A percentile compares a stretch with the other conserved stretches of the same genome.
Conservation (phyloP, 148 eudicot genomes). For the Nepenthes mirabilis region DNA sequence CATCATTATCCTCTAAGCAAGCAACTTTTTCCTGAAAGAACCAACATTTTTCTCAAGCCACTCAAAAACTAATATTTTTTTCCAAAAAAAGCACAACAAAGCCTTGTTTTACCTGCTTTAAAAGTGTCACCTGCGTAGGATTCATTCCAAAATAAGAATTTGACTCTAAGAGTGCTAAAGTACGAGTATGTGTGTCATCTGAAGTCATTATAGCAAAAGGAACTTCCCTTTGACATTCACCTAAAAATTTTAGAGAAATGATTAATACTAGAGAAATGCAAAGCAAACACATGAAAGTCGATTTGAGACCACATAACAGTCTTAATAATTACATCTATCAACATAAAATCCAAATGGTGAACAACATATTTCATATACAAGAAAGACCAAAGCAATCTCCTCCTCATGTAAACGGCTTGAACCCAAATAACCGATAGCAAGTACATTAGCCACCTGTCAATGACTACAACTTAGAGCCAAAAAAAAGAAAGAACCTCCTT, state of each 20-base stretch:
- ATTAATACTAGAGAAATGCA: neutral
- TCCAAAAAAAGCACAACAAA: neutral
- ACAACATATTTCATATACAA: no score
- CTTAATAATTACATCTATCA: no score
- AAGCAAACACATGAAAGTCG: neutral
- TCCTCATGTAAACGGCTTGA: no score
- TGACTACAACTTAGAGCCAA: no score
- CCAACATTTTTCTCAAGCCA: neutral
- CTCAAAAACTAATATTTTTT: neutral
- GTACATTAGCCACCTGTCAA: no score
- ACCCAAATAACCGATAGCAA: no score
- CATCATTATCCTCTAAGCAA: constrained; percentile 96
- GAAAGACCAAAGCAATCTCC: no score
- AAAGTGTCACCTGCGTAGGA: constrained; percentile 67
- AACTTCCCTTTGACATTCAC: constrained; percentile 46
- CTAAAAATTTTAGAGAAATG: constrained; percentile 18
- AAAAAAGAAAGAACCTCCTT: no score
- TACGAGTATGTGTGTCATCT: constrained; percentile 84
- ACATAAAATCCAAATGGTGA: no score
- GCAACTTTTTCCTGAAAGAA: constrained; percentile 90
- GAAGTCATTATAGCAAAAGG: constrained; percentile 96
- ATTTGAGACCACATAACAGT: neutral
- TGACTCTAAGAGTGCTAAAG: constrained; percentile 50
- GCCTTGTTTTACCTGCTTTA: constrained; percentile 59
- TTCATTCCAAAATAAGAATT: constrained; percentile 92